Evolutionary conservation across 2,329 filamentous ascomycete species (phyloP), one percentile per base, ranked within the genome.

Genomic region (Penicillium sumatraense): DNA sequence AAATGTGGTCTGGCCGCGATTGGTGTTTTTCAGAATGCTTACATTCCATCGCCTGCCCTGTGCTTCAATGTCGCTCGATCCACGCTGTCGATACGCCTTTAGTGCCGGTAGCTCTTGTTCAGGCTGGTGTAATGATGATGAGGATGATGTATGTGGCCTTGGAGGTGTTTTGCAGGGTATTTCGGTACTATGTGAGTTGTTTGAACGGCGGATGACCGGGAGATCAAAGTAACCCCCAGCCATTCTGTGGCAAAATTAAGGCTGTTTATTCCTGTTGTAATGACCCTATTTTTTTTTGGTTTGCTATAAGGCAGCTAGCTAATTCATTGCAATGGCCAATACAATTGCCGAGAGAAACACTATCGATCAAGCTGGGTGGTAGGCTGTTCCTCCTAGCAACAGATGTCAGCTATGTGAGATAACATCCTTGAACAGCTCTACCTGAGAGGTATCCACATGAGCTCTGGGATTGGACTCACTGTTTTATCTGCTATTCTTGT

Each of bases 31-130:
- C 40, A 68, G 65, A 68, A 72, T 73, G 56, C 71, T 67, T 63
- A 67, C 72, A 75, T 74, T 75, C 72, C 68, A 64, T 59, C 66
- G 57, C 62, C 56, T 72, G 60, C 61, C 62, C 64, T 68, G 72
- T 59, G 65, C 64, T 49, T 57, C 66, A 51, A 51, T 63, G 38
- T 63, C 53, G 48, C 66, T 66, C 45, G 51, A 46, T 27, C 24
- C 53, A 23, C 26, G 27, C 38, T 56, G 29, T 38, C 52, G 54
- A 53, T 57, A 58, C 31, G 59, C 20, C 36, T 58, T 57, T 23
- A 58, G n/a, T n/a, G n/a, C n/a, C n/a, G n/a, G n/a, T n/a, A 56
- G 42, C 62, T 61, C 42, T 59, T 51, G 44, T 56, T 49, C 59
- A n/a, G n/a, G n/a, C 56, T 69, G 67, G 67, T 63, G 67, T 57